These are phyloP conservation scores for Chondrostereum purpureum DNA, from an alignment of 1,284 basidiomycete genomes.

Conservation along the genomic window DNA sequence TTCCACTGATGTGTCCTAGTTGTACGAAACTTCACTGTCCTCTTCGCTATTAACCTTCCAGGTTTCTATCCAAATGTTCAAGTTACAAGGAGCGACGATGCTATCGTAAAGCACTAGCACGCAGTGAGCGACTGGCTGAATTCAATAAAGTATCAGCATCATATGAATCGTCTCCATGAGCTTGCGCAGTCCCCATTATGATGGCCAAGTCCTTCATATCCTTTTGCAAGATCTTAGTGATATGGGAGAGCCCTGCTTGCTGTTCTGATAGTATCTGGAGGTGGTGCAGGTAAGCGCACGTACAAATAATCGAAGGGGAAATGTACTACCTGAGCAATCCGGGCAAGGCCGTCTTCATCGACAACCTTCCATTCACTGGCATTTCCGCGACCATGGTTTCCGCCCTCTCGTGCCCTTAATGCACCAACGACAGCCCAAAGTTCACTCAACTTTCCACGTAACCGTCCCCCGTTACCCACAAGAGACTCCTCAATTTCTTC, in stretches of 20 bases:
- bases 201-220: slow-evolving; percentile 67
- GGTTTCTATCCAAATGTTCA: not conserved
- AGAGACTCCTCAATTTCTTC: slow-evolving; percentile 77
- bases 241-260: slow-evolving; percentile 73
- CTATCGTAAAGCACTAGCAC: not conserved
- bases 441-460: slow-evolving; percentile 74
- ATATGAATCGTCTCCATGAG: slow-evolving; percentile 19
- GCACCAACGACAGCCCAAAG: slow-evolving; percentile 85
- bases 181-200: slow-evolving; percentile 44
- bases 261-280: slow-evolving; percentile 70
- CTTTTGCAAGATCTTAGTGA: slow-evolving; percentile 69
- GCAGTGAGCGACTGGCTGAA: not conserved
- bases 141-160: slow-evolving; percentile 1
- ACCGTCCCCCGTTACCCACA: slow-evolving; percentile 50
- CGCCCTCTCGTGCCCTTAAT: slow-evolving; percentile 58
- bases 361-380: slow-evolving; percentile 74
- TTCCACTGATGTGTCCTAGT: not conserved
- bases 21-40: no score
- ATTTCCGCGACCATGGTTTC: slow-evolving; percentile 33
- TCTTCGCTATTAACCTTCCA: no score
- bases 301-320: slow-evolving; percentile 7
- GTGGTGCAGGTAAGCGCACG: slow-evolving; percentile 10
- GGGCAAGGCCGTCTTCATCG: slow-evolving; percentile 75
- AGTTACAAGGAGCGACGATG: no score
- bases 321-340: slow-evolving; percentile 65